Conservation (phyloP, 176 grass and related monocot species). For the Pharus latifolius region DNA sequence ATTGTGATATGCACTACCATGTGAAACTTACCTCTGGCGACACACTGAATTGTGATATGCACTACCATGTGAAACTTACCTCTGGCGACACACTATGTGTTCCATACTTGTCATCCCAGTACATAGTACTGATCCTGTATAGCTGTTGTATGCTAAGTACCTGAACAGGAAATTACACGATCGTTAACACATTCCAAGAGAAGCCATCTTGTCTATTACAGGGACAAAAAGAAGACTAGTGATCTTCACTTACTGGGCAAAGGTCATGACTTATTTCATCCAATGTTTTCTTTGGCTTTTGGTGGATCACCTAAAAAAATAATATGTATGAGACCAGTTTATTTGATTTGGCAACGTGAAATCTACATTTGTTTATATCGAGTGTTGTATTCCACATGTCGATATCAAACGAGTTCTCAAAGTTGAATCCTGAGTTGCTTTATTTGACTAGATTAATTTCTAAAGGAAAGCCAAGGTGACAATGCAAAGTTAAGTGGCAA, state of each 20-base stretch:
- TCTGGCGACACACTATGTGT: slow-evolving; percentile 92
- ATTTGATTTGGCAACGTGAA: slow-evolving; percentile 13
- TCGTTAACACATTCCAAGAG: slow-evolving; percentile 14
- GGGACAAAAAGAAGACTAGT: background rate
- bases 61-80: slow-evolving; percentile 31
- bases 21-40: slow-evolving; percentile 67
- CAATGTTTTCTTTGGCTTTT: slow-evolving; percentile 96
- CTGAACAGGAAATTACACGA: slow-evolving; percentile 33
- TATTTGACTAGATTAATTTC: background rate
- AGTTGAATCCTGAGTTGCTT: background rate
- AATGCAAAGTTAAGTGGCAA: background rate
- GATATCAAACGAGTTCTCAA: background rate
- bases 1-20: background rate
- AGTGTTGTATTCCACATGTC: slow-evolving; percentile 2
- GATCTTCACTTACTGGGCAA: slow-evolving; percentile 64
- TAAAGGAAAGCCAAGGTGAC: background rate
- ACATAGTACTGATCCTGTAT: slow-evolving; percentile 99
- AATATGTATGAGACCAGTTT: slow-evolving; percentile 12
- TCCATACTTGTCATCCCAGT: slow-evolving; percentile 99
- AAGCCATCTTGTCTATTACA: background rate
- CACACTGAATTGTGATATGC: slow-evolving; percentile 50
- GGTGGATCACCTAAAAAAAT: slow-evolving; percentile 90
- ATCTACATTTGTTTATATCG: background rate
- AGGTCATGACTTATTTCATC: slow-evolving; percentile 99
- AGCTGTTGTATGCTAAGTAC: slow-evolving; percentile 95